Conservation (phyloP, 2,329 filamentous ascomycete genomes). For the Cordyceps militaris region DNA sequence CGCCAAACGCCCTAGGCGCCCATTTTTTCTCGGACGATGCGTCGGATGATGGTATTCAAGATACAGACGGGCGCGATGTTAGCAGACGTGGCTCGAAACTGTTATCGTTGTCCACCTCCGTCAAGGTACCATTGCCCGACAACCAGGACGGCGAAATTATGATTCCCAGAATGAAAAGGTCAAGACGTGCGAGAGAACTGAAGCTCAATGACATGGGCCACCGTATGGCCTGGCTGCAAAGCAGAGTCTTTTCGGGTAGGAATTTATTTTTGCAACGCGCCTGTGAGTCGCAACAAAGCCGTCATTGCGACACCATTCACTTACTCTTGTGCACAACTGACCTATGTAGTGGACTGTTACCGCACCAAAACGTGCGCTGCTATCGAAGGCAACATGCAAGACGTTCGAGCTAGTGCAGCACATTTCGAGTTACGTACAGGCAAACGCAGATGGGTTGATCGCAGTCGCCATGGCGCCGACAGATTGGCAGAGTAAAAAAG, state of each 20-base stretch:
- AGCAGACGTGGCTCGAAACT: constrained; percentile 29
- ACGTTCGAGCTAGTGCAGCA: constrained; percentile 64
- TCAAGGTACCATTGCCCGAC: constrained; percentile 58
- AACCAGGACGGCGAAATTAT: constrained; percentile 66
- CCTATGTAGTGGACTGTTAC: constrained; percentile 73
- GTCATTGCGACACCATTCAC: background rate
- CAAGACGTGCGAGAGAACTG: constrained; percentile 72
- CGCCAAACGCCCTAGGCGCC: constrained; percentile 66
- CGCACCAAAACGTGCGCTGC: constrained; percentile 82
- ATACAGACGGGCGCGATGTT: constrained; percentile 40
- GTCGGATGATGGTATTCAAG: constrained; percentile 48
- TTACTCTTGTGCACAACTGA: constrained; percentile 3
- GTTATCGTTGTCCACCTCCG: constrained; percentile 34
- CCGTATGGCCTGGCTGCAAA: constrained; percentile 95
- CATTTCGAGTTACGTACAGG: constrained; percentile 87
- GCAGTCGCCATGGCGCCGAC: constrained; percentile 31
- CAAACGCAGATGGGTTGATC: constrained; percentile 67
- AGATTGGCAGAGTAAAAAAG: background rate
- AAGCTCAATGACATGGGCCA: constrained; percentile 88
- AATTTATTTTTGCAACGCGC: constrained; percentile 87
- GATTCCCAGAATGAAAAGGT: constrained; percentile 66
- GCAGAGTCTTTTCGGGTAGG: constrained; percentile 78
- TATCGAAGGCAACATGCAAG: constrained; percentile 71
- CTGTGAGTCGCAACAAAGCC: constrained; percentile 52
- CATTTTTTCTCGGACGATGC: constrained; percentile 65